phyloP scores from a whole-genome alignment of 176 grass and related monocot species.

The Leersia perrieri region DNA sequence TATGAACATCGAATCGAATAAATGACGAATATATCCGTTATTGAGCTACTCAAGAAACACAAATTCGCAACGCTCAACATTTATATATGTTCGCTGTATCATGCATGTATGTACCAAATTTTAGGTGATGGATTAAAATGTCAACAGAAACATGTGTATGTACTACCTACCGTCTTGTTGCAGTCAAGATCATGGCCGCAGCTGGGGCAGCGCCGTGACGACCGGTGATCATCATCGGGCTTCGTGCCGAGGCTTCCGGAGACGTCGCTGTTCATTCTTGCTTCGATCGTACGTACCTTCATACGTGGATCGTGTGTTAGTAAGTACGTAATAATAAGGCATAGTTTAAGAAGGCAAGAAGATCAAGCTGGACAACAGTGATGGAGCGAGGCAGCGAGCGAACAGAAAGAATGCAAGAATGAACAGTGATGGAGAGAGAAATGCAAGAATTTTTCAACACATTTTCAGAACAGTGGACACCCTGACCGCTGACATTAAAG shows the following conservation, averaged over 20 bases:
- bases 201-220: constrained; percentile 41
- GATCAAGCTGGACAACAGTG: not conserved
- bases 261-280: constrained; percentile 25
- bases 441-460: too few species aligned
- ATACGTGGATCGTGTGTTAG: not conserved
- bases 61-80: not conserved
- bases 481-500: too few species aligned
- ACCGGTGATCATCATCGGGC: constrained; percentile 47
- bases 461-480: too few species aligned
- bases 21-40: not conserved
- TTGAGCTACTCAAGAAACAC: not conserved
- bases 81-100: not conserved
- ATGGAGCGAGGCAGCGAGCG: too few species aligned
- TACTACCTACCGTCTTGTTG: constrained; percentile 69
- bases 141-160: too few species aligned
- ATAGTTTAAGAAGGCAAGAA: not conserved
- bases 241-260: constrained; percentile 24
- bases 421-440: too few species aligned
- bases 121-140: too few species aligned
- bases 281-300: not conserved
- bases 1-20: not conserved
- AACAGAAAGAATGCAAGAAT: too few species aligned
- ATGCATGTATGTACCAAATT: not conserved
- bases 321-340: not conserved
- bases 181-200: constrained; percentile 54